phyloP scores from a whole-genome alignment of 768 basidiomycete species.

The Hygrophorus pudorinus region DNA sequence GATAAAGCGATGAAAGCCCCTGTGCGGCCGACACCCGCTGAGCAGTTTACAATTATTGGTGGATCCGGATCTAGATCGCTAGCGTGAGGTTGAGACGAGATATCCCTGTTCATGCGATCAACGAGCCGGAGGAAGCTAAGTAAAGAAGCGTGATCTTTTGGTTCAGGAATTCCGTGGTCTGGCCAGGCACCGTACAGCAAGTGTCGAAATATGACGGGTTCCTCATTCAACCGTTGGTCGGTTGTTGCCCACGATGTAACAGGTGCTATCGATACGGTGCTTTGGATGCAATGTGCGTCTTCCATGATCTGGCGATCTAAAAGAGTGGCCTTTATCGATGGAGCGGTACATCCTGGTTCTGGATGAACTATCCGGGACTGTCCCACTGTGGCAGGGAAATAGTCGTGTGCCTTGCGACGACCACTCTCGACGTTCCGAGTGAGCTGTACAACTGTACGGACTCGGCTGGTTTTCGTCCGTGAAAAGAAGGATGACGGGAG shows the following conservation, averaged over 20 bases:
- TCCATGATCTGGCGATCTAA: conserved; percentile 32
- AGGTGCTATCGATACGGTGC: conserved; percentile 46
- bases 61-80: conserved; percentile 40
- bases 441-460: conserved; percentile 76
- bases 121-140: conserved; percentile 57
- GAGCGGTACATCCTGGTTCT: conserved; percentile 28
- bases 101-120: conserved; percentile 47
- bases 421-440: conserved; percentile 65
- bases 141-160: conserved; percentile 47
- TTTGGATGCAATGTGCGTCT: conserved; percentile 52
- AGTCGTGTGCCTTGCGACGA: conserved; percentile 63
- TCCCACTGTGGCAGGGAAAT: conserved; percentile 59
- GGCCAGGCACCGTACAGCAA: conserved; percentile 74
- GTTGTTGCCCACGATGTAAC: conserved; percentile 14
- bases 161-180: conserved; percentile 71
- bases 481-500: conserved; percentile 5
- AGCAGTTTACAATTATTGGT: conserved; percentile 78
- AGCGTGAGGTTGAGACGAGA: conserved; percentile 16
- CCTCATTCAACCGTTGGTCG: conserved; percentile 12
- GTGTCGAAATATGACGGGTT: conserved; percentile 52
- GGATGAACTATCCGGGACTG: conserved; percentile 37
- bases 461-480: conserved; percentile 26
- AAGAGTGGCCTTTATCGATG: conserved; percentile 50
- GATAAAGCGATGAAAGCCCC: conserved; percentile 78
- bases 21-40: conserved; percentile 81